These are phyloP conservation scores for Backusella sp. DNA, from an alignment of 192 early-diverging fungal genomes.

Conservation along the genomic window DNA sequence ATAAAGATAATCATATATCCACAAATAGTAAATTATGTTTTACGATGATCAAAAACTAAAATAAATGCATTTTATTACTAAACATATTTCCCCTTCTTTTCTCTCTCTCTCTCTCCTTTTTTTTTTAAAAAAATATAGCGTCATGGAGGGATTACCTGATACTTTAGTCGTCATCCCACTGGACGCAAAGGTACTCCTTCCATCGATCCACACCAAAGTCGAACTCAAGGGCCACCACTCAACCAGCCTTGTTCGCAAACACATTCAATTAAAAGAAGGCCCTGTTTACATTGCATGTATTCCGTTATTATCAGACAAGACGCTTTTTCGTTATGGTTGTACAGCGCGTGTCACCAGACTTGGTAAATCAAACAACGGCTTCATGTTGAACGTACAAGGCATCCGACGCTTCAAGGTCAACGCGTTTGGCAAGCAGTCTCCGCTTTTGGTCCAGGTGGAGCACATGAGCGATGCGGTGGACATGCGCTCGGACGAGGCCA, in stretches of 20 bases:
- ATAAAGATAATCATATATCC: neutral
- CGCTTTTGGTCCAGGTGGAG: constrained; percentile 44
- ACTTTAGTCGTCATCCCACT: constrained; percentile 44
- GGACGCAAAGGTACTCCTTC: constrained; percentile 58
- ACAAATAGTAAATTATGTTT: neutral
- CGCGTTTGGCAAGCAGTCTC: constrained; percentile 38
- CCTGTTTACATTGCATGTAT: constrained; percentile 39
- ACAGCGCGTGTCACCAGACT: constrained; percentile 47
- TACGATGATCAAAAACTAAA: neutral
- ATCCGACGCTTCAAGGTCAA: constrained; percentile 52
- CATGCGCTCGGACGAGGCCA: constrained; percentile 43
- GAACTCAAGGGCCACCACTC: constrained; percentile 57
- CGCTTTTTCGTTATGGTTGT: constrained; percentile 44
- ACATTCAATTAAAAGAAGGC: neutral
- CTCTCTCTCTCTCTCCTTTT: neutral
- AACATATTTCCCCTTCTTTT: neutral
- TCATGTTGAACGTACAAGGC: constrained; percentile 70
- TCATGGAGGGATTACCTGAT: constrained; percentile 29
- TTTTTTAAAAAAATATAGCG: neutral
- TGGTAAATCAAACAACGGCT: constrained; percentile 54
- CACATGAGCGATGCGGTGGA: constrained; percentile 35
- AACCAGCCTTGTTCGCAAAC: constrained; percentile 48
- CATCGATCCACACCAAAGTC: constrained; percentile 56
- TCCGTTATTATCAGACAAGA: neutral
- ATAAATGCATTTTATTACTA: neutral